These are phyloP conservation scores for Naumovozyma castellii DNA, from an alignment of 805 yeast genomes.

Conservation along the genomic window DNA sequence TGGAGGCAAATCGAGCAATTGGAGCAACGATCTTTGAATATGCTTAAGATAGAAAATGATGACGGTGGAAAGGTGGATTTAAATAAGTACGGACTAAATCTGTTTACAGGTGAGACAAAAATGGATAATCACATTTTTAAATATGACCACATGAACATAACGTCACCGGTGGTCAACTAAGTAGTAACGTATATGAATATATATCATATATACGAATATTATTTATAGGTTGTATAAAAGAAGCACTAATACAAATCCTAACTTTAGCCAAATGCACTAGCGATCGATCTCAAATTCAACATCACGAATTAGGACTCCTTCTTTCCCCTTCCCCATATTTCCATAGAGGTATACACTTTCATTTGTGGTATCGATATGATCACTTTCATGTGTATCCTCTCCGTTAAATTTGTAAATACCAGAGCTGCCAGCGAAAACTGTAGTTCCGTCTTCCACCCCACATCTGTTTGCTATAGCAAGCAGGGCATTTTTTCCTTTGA, in stretches of 20 bases:
- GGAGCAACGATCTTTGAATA: neutral
- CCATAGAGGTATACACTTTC: conserved; percentile 47
- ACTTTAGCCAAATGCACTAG: neutral
- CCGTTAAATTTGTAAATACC: conserved; percentile 48
- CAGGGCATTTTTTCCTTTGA: conserved; percentile 24
- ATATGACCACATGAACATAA: neutral
- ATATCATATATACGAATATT: too few species aligned
- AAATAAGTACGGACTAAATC: neutral
- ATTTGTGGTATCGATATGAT: conserved; percentile 37
- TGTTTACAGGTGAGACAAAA: neutral
- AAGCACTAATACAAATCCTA: too few species aligned
- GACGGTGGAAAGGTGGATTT: neutral
- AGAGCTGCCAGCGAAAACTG: conserved; percentile 58
- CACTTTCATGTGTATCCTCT: conserved; percentile 8
- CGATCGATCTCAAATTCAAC: conserved; percentile 34
- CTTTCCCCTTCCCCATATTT: conserved; percentile 50
- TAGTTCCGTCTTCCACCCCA: conserved; percentile 59
- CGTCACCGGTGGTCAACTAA: neutral
- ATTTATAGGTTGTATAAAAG: too few species aligned
- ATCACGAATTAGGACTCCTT: conserved; percentile 56
- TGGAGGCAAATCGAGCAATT: neutral
- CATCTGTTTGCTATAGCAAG: conserved; percentile 59
- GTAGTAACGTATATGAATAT: neutral
- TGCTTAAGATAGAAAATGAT: neutral
- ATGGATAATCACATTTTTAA: neutral